These are phyloP conservation scores for Penicillium sp. DNA, from an alignment of 2,329 filamentous ascomycete genomes.

Conservation along the genomic window DNA sequence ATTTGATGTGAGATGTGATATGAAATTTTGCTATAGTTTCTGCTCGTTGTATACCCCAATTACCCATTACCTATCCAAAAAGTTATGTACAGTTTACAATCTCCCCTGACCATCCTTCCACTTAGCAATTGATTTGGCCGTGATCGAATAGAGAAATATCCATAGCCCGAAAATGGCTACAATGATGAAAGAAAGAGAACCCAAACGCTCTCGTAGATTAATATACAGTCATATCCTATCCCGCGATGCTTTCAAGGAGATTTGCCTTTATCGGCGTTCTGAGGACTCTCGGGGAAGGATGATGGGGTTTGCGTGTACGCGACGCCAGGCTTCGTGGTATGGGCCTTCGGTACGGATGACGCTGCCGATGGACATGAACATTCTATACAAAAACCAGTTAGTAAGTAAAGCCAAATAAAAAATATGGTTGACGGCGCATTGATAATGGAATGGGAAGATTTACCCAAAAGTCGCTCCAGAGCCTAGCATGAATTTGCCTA, in stretches of 20 bases:
- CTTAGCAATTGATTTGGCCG: neutral
- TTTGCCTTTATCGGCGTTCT: constrained; percentile 27
- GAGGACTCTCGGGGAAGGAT: constrained; percentile 53
- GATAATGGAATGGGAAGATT: neutral
- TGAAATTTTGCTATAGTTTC: neutral
- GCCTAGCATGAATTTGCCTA: constrained; percentile 95
- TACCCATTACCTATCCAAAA: neutral
- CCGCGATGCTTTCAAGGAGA: neutral
- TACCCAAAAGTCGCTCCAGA: constrained; percentile 97
- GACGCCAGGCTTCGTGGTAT: constrained; percentile 70
- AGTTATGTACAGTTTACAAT: neutral
- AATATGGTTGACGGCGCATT: constrained; percentile 32
- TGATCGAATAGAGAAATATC: neutral
- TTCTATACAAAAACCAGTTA: constrained; percentile 43
- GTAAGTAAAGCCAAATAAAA: constrained; percentile 3
- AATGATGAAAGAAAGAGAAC: neutral
- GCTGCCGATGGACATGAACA: constrained; percentile 99
- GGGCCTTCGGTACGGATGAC: constrained; percentile 91
- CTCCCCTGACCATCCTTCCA: neutral
- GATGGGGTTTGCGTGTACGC: constrained; percentile 69
- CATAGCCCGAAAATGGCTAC: neutral
- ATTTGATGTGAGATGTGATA: neutral
- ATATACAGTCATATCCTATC: neutral
- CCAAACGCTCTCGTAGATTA: neutral
- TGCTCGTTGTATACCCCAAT: neutral